A percentile compares a stretch with the other conserved stretches of the same genome.
Evolutionary conservation across 768 basidiomycete species (phyloP).

Genomic region (Leucosporidium scottii): DNA sequence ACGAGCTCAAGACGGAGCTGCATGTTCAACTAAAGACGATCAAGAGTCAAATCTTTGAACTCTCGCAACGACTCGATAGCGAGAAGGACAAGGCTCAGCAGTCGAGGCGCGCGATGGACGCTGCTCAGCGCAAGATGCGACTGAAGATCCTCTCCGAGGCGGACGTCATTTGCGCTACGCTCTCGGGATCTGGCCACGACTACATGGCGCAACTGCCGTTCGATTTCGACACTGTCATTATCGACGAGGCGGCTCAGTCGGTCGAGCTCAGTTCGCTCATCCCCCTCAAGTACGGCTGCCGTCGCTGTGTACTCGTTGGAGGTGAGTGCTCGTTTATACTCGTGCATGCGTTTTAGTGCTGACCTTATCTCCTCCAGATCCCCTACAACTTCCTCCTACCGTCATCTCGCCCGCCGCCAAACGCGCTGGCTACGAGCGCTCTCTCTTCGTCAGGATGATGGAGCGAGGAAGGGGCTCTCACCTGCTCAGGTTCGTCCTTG

Average conservation of each 20-base stretch:
- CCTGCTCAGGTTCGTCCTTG: conserved; percentile 73
- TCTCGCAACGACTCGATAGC: conserved; percentile 65
- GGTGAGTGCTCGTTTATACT: conserved; percentile 48
- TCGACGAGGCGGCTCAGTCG: conserved; percentile 96
- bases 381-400: conserved; percentile 84
- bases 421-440: conserved; percentile 70
- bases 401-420: conserved; percentile 59
- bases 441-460: conserved; percentile 73
- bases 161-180: conserved; percentile 86
- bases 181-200: conserved; percentile 90
- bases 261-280: conserved; percentile 92
- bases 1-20: conserved; percentile 51
- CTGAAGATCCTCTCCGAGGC: conserved; percentile 73
- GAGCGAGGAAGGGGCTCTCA: conserved; percentile 75
- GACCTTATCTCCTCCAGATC: conserved; percentile 38
- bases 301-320: conserved; percentile 87
- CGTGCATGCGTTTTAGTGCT: background rate
- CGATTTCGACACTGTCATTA: conserved; percentile 91
- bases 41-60: conserved; percentile 55
- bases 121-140: conserved; percentile 64
- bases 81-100: conserved; percentile 77
- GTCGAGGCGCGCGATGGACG: conserved; percentile 71
- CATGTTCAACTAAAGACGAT: conserved; percentile 64
- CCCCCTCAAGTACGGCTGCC: conserved; percentile 78
- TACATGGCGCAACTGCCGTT: conserved; percentile 57